phyloP scores from a whole-genome alignment of 169 alveolate genomes.

The Cyclospora cayetanensis region DNA sequence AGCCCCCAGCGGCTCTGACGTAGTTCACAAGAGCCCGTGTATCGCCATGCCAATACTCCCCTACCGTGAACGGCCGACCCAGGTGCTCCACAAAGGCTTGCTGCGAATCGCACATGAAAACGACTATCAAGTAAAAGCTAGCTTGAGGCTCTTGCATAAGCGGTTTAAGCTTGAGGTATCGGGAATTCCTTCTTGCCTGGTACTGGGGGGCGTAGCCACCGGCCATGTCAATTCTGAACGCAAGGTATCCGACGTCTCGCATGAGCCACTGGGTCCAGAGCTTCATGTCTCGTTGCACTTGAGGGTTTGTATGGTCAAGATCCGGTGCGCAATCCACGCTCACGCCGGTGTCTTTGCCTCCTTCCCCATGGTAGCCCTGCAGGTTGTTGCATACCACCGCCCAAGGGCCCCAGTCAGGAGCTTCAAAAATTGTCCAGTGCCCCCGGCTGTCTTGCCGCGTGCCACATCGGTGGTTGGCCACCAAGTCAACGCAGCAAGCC shows the following conservation, averaged over 20 bases:
- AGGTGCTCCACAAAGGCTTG: slow-evolving; percentile 13
- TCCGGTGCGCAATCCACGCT: slow-evolving; percentile 57
- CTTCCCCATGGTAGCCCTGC: slow-evolving; percentile 50
- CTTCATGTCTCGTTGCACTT: slow-evolving; percentile 29
- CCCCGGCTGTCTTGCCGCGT: slow-evolving; percentile 31
- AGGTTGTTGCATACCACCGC: slow-evolving; percentile 50
- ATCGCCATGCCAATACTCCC: slow-evolving; percentile 60
- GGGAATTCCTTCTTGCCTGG: slow-evolving; percentile 35
- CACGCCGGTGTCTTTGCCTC: slow-evolving; percentile 19
- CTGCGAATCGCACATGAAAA: not conserved
- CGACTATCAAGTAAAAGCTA: not conserved
- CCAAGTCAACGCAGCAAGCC: slow-evolving; percentile 53
- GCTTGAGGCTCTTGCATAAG: no score
- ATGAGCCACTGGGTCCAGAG: slow-evolving; percentile 9
- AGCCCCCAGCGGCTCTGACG: slow-evolving; percentile 47
- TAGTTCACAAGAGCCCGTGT: slow-evolving; percentile 14
- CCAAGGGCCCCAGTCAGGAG: slow-evolving; percentile 61
- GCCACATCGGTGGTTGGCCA: slow-evolving; percentile 59
- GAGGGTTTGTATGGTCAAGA: slow-evolving; percentile 38
- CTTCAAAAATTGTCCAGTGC: slow-evolving; percentile 56
- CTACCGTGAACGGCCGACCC: slow-evolving; percentile 57
- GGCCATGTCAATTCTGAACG: slow-evolving; percentile 50
- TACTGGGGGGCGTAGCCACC: slow-evolving; percentile 41
- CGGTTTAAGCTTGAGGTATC: not conserved
- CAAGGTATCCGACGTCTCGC: slow-evolving; percentile 26